A percentile compares a stretch with the other conserved stretches of the same genome.
These are phyloP conservation scores for Tricholoma bakamatsutake DNA, from an alignment of 768 basidiomycete species.

Conservation along the genomic window DNA sequence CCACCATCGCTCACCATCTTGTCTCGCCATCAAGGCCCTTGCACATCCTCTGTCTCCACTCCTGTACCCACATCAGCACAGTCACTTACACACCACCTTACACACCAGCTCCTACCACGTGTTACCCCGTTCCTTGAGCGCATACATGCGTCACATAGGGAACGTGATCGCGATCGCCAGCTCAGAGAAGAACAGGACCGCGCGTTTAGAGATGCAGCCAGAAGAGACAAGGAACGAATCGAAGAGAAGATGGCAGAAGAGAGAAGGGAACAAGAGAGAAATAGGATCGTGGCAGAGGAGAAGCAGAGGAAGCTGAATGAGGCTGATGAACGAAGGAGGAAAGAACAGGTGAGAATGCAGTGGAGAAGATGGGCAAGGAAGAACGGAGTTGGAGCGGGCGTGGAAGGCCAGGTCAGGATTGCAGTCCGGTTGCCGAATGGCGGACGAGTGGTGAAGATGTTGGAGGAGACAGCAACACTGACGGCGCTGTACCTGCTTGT, in stretches of 20 bases:
- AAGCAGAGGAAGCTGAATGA: constrained; percentile 25
- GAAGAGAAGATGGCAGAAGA: constrained; percentile 44
- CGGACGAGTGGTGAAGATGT: constrained; percentile 51
- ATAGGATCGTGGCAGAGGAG: constrained; percentile 23
- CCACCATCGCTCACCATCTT: constrained; percentile 68
- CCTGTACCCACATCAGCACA: constrained; percentile 55
- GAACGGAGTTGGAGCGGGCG: constrained; percentile 23
- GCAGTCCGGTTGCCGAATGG: constrained; percentile 54
- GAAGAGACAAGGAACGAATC: constrained; percentile 65
- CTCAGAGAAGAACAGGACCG: constrained; percentile 79
- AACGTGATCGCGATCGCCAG: constrained; percentile 45
- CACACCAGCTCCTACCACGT: constrained; percentile 72
- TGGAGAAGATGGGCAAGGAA: constrained; percentile 46
- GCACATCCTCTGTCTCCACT: constrained; percentile 23
- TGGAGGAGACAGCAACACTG: constrained; percentile 43
- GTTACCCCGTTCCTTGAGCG: constrained; percentile 69
- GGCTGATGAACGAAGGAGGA: constrained; percentile 38
- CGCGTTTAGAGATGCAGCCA: constrained; percentile 62
- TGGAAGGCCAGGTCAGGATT: constrained; percentile 31
- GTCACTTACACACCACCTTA: constrained; percentile 61
- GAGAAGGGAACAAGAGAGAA: constrained; percentile 28
- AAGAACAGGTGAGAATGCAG: constrained; percentile 42
- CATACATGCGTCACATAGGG: constrained; percentile 47
- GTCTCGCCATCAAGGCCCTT: constrained; percentile 76
- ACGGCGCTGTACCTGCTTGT: constrained; percentile 70